phyloP scores from a whole-genome alignment of 2,329 filamentous ascomycete genomes.

The Cercospora canescens region DNA sequence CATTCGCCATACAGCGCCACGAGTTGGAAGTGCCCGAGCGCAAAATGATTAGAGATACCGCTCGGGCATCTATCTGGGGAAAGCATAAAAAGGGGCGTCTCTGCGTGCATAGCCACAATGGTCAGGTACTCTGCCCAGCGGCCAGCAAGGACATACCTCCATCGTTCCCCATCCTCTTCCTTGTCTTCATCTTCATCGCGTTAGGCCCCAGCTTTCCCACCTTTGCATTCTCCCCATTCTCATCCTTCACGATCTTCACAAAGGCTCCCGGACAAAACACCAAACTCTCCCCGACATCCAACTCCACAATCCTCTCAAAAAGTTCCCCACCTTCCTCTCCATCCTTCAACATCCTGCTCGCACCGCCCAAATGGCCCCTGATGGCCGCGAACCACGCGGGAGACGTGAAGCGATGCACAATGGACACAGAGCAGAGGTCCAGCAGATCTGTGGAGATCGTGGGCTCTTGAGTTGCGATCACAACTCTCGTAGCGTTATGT shows the following conservation, averaged over 20 bases:
- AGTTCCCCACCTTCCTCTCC: constrained; percentile 19
- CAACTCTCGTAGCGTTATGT: constrained; percentile 64
- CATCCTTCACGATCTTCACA: constrained; percentile 21
- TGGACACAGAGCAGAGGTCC: constrained; percentile 69
- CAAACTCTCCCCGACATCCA: constrained; percentile 35
- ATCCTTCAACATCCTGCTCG: constrained; percentile 25
- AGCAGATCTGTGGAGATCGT: constrained; percentile 68
- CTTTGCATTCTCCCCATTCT: constrained; percentile 20
- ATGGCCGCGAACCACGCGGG: constrained; percentile 61
- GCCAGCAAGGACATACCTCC: constrained; percentile 33
- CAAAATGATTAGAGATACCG: too few relatives aligned
- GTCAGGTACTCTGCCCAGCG: background rate
- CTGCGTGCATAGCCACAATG: too few relatives aligned
- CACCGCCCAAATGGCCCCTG: constrained; percentile 49
- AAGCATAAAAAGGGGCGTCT: too few relatives aligned
- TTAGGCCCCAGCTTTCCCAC: constrained; percentile 25
- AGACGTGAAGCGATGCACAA: constrained; percentile 71
- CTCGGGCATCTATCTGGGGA: too few relatives aligned
- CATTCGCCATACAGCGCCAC: too few relatives aligned
- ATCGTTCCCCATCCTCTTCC: constrained; percentile 30
- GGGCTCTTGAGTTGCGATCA: constrained; percentile 78
- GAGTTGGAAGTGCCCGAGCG: too few relatives aligned
- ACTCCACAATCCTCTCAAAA: constrained; percentile 33
- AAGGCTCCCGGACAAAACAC: constrained; percentile 35
- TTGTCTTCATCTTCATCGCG: constrained; percentile 31